A percentile compares a stretch with the other conserved stretches of the same genome.
Evolutionary conservation across 495 filamentous ascomycete species (phyloP).

Genomic region (Aspergillus ellipticus): DNA sequence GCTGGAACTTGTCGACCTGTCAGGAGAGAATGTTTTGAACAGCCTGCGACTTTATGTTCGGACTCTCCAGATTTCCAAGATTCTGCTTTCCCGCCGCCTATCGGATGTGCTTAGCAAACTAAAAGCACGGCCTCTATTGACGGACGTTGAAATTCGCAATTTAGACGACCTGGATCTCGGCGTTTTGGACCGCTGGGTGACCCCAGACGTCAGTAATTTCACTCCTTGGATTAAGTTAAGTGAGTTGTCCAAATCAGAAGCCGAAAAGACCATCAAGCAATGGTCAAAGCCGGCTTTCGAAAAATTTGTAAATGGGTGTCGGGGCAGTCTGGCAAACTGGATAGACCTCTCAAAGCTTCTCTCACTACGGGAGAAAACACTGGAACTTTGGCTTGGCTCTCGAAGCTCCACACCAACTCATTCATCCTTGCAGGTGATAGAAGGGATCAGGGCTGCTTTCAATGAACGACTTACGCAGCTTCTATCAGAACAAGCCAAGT

Average conservation of each 20-base stretch:
- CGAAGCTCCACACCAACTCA: conserved; percentile 40
- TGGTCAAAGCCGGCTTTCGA: conserved; percentile 75
- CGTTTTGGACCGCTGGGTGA: conserved; percentile 74
- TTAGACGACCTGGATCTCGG: conserved; percentile 77
- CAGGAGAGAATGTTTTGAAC: conserved; percentile 50
- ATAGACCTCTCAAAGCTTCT: conserved; percentile 64
- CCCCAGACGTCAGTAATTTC: conserved; percentile 79
- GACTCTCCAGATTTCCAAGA: conserved; percentile 73
- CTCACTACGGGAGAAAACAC: conserved; percentile 60
- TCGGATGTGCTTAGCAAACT: conserved; percentile 65
- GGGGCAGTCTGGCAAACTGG: conserved; percentile 50
- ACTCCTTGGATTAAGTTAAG: conserved; percentile 87
- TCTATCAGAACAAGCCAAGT: conserved; percentile 53
- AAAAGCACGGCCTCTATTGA: conserved; percentile 65
- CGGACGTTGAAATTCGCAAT: conserved; percentile 59
- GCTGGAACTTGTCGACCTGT: conserved; percentile 37
- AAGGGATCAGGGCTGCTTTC: conserved; percentile 64
- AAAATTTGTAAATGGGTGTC: conserved; percentile 56
- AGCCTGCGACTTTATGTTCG: conserved; percentile 68
- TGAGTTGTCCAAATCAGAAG: conserved; percentile 63
- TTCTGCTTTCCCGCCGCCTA: conserved; percentile 67
- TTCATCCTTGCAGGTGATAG: conserved; percentile 56
- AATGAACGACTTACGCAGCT: conserved; percentile 60
- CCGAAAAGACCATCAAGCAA: conserved; percentile 57
- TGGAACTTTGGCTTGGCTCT: conserved; percentile 69